Evolutionary conservation across 306 rosid species (phyloP), one percentile per base, ranked within the genome.

Genomic region (Myrica gale): DNA sequence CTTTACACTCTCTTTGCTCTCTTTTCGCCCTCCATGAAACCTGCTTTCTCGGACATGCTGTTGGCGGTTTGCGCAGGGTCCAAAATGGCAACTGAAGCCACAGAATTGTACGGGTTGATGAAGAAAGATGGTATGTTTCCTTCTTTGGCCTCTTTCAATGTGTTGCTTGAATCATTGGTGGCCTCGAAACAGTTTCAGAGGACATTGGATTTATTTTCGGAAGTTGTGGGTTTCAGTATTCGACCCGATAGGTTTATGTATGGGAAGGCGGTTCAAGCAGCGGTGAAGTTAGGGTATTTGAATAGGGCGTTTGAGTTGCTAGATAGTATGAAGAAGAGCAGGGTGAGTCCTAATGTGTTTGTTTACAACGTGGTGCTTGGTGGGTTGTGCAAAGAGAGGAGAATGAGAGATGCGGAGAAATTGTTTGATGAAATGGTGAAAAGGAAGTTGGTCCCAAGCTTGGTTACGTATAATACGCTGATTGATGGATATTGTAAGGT

Each of bases 401-500:
- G 80, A 63, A 72, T 87, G 39, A 71, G 72, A 17, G 91, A 93
- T 23, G 96, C 96, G 4, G 84, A 89, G 82, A 85, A 85, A 60
- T 1, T 85, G 83, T 91, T 93, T 21, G 96, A 89, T 52, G 96
- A 89, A 91, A 88, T 91, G 92, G 11, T 68, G 66, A 69, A 75
- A 0, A 83, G 74, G 74, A 76, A 78, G 1, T 6, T 77, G 44
- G 70, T 53, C 9, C 93, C 89, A 0, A 91, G 75, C 85, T 82
- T 77, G 76, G 88, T 91, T 39, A 91, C 89, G 0, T 87, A 84
- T 67, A 93, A 93, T 71, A 89, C 92, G 7, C 72, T 89, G 68
- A 85, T 91, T 56, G 89, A 84, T 79, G 97, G 96, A 61, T 89
- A 79, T 60, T 93, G 82, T 80, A 93, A 89, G 79, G 87, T 43